Percentiles rank a stretch among this genome's conserved stretches.
Conservation (phyloP, 1,139 yeast species). For the Lizanozyma gosingica region DNA sequence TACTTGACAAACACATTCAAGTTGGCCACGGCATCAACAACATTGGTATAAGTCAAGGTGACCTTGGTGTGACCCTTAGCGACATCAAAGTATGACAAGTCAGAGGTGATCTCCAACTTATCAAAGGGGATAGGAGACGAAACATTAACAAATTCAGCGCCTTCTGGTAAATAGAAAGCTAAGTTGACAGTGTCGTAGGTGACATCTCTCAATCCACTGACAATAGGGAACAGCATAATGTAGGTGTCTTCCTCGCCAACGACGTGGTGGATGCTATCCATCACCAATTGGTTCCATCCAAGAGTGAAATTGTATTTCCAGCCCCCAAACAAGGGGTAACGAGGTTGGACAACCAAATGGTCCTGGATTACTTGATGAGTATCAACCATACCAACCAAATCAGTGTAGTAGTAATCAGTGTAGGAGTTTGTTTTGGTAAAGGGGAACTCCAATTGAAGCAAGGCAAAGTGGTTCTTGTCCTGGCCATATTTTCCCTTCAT, state of each 20-base stretch:
- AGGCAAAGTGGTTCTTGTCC: conserved; percentile 36
- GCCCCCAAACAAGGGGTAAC: conserved; percentile 91
- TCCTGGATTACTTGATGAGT: conserved; percentile 49
- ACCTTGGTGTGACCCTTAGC: conserved; percentile 72
- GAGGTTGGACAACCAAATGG: conserved; percentile 61
- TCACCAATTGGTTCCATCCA: conserved; percentile 72
- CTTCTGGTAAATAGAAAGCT: conserved; percentile 78
- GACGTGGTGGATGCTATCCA: conserved; percentile 40
- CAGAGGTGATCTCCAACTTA: conserved; percentile 27
- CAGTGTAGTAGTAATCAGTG: conserved; percentile 68
- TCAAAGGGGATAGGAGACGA: conserved; percentile 46
- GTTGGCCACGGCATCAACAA: conserved; percentile 62
- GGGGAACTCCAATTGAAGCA: conserved; percentile 50
- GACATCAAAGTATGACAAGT: conserved; percentile 68
- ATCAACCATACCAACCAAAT: conserved; percentile 91
- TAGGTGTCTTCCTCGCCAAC: conserved; percentile 41
- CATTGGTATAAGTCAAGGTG: conserved; percentile 49
- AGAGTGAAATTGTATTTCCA: conserved; percentile 95
- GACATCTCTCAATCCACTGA: conserved; percentile 64
- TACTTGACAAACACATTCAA: conserved; percentile 56
- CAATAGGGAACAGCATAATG: conserved; percentile 57
- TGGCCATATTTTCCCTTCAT: conserved; percentile 43
- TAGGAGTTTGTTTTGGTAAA: conserved; percentile 35
- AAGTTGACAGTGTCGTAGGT: conserved; percentile 57
- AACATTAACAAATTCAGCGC: conserved; percentile 56